Base-by-base conservation (phyloP, 2,329 filamentous ascomycete species). In the Stemphylium beticola region DNA sequence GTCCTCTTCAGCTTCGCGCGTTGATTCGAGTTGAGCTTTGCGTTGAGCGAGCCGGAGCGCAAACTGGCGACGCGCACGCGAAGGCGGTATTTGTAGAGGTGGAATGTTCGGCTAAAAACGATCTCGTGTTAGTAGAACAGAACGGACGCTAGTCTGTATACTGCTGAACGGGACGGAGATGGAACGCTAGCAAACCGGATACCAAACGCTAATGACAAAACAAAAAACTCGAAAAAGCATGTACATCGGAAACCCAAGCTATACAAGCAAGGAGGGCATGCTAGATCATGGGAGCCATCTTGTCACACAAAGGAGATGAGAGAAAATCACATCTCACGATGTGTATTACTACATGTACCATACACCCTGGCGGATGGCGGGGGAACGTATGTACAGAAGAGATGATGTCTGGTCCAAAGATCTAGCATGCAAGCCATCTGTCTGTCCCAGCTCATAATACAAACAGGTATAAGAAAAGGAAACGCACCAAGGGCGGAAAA, bases 11-110 rank as follows among this genome's bases (percentile, higher is more conserved):
- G 49, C 51, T 12, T 69, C 64, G 29, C 53, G 54, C 1, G 61
- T 62, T 2, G 62, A 62, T 55, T 74, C 69, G 11, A 73, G 60
- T 18, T 68, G 57, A 9, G 71, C 72, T 55, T 78, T 77, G 37
- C 75, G 91, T 85, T 68, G 74, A 2, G 79, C 79, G 12, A 98
- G 82, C 11, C 93, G 87, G 11, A 91, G 90, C n/a, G 92, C 93
- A n/a, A 98, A 84, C 74, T 96, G 92, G 50, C 92, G 83, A 45
- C 93, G 87, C 7, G 93, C 93, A 47, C 93, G 87, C 7, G 92
- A 96, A 2, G 93, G 93, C 0, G 90, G 88, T 32, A 93, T 87
- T 73, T 93, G 95, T 68, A 96, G 85, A 83, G 85, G 41, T 83
- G 67, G 61, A n/a, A 61, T 49, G 22, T 59, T 62, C 24, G 59